Conservation (phyloP, 805 yeast species). For the Kazachstania psychrophila region DNA sequence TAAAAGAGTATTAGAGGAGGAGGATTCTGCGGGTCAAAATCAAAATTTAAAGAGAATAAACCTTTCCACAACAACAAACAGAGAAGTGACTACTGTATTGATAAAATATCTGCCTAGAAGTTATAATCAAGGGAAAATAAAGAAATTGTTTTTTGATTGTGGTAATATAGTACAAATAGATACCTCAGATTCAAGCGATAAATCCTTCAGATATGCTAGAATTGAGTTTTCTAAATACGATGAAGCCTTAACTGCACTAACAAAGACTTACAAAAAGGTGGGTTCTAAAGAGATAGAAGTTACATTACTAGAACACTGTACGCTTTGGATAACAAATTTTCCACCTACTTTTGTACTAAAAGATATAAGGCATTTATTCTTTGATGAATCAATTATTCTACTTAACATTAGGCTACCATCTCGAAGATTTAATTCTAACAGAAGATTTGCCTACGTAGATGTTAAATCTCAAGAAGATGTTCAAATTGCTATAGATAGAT, state of each 20-base stretch:
- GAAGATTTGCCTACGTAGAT: constrained; percentile 72
- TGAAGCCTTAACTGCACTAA: constrained; percentile 48
- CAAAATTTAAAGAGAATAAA: constrained; percentile 4
- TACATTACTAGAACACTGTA: constrained; percentile 36
- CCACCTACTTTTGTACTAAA: constrained; percentile 44
- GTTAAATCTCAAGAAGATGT: constrained; percentile 38
- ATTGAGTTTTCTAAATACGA: constrained; percentile 46
- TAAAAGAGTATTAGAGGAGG: constrained; percentile 5
- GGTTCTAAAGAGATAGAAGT: constrained; percentile 39
- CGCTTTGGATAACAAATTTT: constrained; percentile 67
- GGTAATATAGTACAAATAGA: constrained; percentile 41
- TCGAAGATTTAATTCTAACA: constrained; percentile 40
- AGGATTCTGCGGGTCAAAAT: constrained; percentile 2
- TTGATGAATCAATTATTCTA: constrained; percentile 31
- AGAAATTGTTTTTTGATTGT: constrained; percentile 47
- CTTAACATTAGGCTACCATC: constrained; percentile 57
- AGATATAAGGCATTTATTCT: constrained; percentile 36
- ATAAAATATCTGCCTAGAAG: constrained; percentile 40
- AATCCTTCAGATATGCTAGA: constrained; percentile 34
- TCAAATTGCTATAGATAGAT: constrained; percentile 31
- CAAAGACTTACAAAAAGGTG: constrained; percentile 45
- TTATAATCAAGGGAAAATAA: constrained; percentile 33
- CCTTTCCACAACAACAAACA: no score
- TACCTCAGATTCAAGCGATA: constrained; percentile 15
- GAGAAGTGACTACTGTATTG: constrained; percentile 54